A percentile compares a stretch with the other conserved stretches of the same genome.
Conservation (phyloP, 2,329 filamentous ascomycete genomes). For the Trichoderma atroviride region DNA sequence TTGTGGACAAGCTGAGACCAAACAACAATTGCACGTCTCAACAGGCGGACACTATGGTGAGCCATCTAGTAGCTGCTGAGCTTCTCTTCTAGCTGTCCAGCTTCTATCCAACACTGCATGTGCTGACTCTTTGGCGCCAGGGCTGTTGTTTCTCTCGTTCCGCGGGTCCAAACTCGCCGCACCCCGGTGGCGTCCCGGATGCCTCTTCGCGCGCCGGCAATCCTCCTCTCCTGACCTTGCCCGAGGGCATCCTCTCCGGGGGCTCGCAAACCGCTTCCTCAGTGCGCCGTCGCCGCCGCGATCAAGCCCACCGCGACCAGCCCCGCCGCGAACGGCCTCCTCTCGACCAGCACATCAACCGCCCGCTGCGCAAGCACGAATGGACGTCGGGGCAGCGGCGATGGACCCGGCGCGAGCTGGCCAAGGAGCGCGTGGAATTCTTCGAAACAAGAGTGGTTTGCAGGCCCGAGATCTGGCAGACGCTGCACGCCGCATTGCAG, state of each 20-base stretch:
- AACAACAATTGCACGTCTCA: not conserved
- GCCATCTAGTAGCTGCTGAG: not conserved
- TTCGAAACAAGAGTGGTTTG: constrained; percentile 89
- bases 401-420: constrained; percentile 72
- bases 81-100: no score
- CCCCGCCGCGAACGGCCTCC: constrained; percentile 46
- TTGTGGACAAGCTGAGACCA: constrained; percentile 5
- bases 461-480: constrained; percentile 76
- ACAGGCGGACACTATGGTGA: constrained; percentile 11
- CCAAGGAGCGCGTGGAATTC: constrained; percentile 76
- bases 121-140: constrained; percentile 40
- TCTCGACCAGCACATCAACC: constrained; percentile 68
- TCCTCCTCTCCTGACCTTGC: constrained; percentile 41
- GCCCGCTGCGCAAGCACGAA: constrained; percentile 65
- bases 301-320: constrained; percentile 42
- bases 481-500: constrained; percentile 68
- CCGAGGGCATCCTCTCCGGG: constrained; percentile 35
- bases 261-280: constrained; percentile 16
- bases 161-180: constrained; percentile 56
- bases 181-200: constrained; percentile 52
- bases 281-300: constrained; percentile 40
- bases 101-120: not conserved
- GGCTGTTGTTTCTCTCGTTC: constrained; percentile 62
- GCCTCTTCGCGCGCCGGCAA: constrained; percentile 59
- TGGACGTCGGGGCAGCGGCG: constrained; percentile 65